Conservation (phyloP, 345 rosid genomes). For the Cardiospermum halicacabum region DNA sequence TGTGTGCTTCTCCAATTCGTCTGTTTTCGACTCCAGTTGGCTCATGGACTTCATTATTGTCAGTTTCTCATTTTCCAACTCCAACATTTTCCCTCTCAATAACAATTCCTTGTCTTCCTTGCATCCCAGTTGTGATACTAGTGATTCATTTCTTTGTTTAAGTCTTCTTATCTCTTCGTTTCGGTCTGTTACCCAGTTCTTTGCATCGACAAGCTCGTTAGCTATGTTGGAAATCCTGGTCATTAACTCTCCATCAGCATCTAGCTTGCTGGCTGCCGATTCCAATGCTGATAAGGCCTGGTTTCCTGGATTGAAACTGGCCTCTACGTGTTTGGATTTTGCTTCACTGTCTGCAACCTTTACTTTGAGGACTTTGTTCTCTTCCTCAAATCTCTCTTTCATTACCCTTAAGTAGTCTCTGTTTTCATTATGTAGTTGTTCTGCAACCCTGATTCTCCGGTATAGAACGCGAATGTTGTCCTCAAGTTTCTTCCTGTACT, state of each 20-base stretch:
- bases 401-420: slow-evolving; percentile 36
- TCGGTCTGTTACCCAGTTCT: slow-evolving; percentile 30
- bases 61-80: slow-evolving; percentile 40
- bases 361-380: slow-evolving; percentile 25
- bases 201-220: slow-evolving; percentile 41
- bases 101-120: slow-evolving; percentile 35
- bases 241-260: slow-evolving; percentile 27
- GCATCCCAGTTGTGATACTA: slow-evolving; percentile 30
- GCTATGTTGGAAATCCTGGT: slow-evolving; percentile 32
- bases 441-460: slow-evolving; percentile 65
- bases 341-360: slow-evolving; percentile 21
- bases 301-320: slow-evolving; percentile 23
- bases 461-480: slow-evolving; percentile 54
- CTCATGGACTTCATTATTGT: slow-evolving; percentile 21
- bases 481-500: slow-evolving; percentile 53
- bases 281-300: slow-evolving; percentile 28
- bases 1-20: slow-evolving; percentile 39
- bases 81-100: slow-evolving; percentile 34
- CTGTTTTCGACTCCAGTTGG: slow-evolving; percentile 32
- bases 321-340: slow-evolving; percentile 33
- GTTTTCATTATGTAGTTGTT: slow-evolving; percentile 62
- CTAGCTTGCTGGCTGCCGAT: slow-evolving; percentile 27
- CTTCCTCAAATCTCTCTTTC: slow-evolving; percentile 32
- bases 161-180: slow-evolving; percentile 23
- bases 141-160: slow-evolving; percentile 22